Evolutionary conservation across 371 early-diverging fungal species (phyloP).

Genomic region (Actinomortierella wolfii): DNA sequence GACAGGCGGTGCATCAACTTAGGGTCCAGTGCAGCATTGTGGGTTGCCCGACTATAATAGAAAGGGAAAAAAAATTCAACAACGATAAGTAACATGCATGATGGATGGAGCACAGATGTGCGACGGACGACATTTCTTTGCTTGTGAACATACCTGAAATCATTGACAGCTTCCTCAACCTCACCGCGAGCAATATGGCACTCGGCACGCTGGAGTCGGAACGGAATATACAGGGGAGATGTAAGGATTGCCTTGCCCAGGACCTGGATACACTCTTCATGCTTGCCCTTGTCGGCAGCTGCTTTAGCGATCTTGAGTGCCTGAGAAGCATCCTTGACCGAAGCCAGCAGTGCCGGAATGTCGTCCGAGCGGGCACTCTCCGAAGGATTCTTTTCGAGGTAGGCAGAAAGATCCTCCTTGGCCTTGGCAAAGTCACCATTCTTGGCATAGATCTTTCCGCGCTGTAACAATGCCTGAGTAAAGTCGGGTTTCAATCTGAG

Average conservation of each 20-base stretch:
- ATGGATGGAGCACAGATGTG: no score
- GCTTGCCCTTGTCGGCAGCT: constrained; percentile 50
- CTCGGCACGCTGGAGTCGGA: constrained; percentile 73
- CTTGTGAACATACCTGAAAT: constrained; percentile 65
- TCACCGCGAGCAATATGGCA: constrained; percentile 76
- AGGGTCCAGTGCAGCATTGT: constrained; percentile 70
- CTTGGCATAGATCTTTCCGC: constrained; percentile 75
- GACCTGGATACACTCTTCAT: constrained; percentile 65
- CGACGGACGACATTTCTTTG: no score
- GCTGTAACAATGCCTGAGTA: constrained; percentile 79
- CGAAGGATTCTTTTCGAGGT: constrained; percentile 42
- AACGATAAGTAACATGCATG: no score
- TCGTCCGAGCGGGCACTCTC: constrained; percentile 13
- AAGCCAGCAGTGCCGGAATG: constrained; percentile 47
- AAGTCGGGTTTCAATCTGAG: constrained; percentile 82
- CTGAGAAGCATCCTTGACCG: constrained; percentile 51
- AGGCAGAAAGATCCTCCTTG: constrained; percentile 54
- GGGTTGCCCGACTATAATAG: constrained; percentile 63
- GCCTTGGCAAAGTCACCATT: constrained; percentile 73
- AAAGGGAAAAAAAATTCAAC: constrained; percentile 9
- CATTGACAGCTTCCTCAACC: constrained; percentile 82
- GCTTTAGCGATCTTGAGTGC: constrained; percentile 48
- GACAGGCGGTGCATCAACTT: constrained; percentile 67
- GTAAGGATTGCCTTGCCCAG: constrained; percentile 60
- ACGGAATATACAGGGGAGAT: constrained; percentile 61